Evolutionary conservation across 768 basidiomycete genomes (phyloP), one percentile per base, ranked within the genome.

Genomic region (Naganishia randhawae): DNA sequence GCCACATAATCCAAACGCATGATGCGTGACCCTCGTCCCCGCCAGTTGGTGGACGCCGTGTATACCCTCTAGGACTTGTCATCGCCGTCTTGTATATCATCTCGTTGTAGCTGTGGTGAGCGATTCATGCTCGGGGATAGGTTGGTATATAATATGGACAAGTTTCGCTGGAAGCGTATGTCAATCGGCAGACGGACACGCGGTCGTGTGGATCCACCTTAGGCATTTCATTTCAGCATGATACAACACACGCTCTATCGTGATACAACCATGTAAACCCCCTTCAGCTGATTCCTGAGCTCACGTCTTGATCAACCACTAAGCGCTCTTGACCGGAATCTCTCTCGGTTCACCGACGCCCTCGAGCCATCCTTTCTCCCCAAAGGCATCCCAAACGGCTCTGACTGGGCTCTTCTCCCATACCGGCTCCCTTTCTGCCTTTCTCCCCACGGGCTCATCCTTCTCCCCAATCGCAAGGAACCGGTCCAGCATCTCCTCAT

Each of bases 301-400:
- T 42, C 41, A 10, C 41, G 41, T 42, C 41, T 19, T 19, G 25
- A 52, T 10, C 22, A 13, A 9, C 9, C 19, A 29, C 35, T 39
- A 37, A 25, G 11, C 55, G n/a, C 19, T 22, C 41, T 13, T 17
- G 3, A 31, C 50, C 33, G 31, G 7, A 32, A 50, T 52, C 37
- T 69, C 69, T 45, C 52, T 55, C 13, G 42, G 53, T 54, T 69
- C 63, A 19, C 69, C 69, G 27, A 65, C 37, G 4, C 51, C 64
- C 6, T 65, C 37, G 33, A 69, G n/a, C 69, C 69, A 69, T 7
- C 61, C 68, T 17, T 65, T 41, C 61, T 52, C 39, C 32, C 27
- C 45, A n/a, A 45, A 54, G 31, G 27, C 54, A 31, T 65, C 22
- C 48, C 51, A 69, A 37, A 69, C 42, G n/a, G 22, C 54, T 10